Evolutionary conservation across 768 basidiomycete genomes (phyloP).

Genomic region (Clathrus columnatus): DNA sequence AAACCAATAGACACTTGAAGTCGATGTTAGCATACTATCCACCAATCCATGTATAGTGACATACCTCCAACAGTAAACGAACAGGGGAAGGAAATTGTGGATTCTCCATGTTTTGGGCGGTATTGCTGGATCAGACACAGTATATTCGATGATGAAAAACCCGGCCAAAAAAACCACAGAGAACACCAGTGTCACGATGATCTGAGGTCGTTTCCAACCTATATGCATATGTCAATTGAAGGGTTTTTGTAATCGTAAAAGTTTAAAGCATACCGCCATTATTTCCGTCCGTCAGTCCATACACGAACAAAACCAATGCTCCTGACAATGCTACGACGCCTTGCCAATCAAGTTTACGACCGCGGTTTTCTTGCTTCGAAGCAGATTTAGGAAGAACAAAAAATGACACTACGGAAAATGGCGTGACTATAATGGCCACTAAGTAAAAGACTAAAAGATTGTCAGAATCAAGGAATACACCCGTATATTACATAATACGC

Average conservation of each 20-base stretch:
- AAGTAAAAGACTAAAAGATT: slow-evolving; percentile 34
- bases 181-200: slow-evolving; percentile 39
- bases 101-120: slow-evolving; percentile 8
- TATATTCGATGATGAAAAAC: slow-evolving; percentile 37
- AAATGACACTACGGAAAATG: slow-evolving; percentile 24
- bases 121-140: slow-evolving; percentile 4
- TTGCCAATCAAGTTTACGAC: slow-evolving; percentile 7
- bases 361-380: not conserved
- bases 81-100: slow-evolving; percentile 6
- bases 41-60: not conserved
- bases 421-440: slow-evolving; percentile 30
- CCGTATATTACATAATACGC: not conserved
- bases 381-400: slow-evolving; percentile 27
- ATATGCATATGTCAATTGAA: slow-evolving; percentile 3
- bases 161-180: slow-evolving; percentile 29
- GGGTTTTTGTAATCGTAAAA: not conserved
- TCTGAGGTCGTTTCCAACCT: slow-evolving; percentile 40
- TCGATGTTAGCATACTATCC: not conserved
- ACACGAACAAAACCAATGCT: slow-evolving; percentile 2
- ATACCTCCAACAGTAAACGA: slow-evolving; percentile 6
- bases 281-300: slow-evolving; percentile 7
- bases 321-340: slow-evolving; percentile 3
- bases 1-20: slow-evolving; percentile 7
- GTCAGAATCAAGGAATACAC: not conserved
- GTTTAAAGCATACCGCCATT: not conserved